Conservation (phyloP, 352 stramenopile genomes). For the Pythium graminicola region DNA sequence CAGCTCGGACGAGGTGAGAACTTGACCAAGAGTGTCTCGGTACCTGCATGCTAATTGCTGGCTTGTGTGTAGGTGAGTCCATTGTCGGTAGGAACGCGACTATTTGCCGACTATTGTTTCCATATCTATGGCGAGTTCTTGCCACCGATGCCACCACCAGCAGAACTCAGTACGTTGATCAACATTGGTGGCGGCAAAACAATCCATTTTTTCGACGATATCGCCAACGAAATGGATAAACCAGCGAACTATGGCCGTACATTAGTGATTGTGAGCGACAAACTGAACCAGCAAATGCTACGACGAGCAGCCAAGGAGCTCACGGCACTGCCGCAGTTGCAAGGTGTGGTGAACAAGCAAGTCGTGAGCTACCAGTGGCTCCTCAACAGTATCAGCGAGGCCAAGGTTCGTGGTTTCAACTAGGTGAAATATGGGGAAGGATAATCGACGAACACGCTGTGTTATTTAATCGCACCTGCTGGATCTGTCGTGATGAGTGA, state of each 20-base stretch:
- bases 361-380: constrained; percentile 85
- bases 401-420: constrained; percentile 38
- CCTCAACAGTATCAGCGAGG: constrained; percentile 82
- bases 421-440: neutral
- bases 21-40: no score
- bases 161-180: constrained; percentile 63
- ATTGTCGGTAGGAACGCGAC: constrained; percentile 43
- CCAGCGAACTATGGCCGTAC: constrained; percentile 35
- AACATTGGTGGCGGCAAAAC: constrained; percentile 55
- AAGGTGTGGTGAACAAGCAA: constrained; percentile 27
- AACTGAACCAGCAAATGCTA: constrained; percentile 56
- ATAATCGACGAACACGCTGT: neutral
- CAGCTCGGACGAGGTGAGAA: constrained; percentile 7
- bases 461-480: constrained; percentile 7
- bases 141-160: constrained; percentile 58
- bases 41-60: neutral
- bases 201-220: constrained; percentile 45
- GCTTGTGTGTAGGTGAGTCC: constrained; percentile 12
- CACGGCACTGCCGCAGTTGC: constrained; percentile 36
- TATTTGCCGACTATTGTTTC: constrained; percentile 69
- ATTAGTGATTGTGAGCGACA: constrained; percentile 71
- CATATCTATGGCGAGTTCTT: constrained; percentile 72
- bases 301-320: constrained; percentile 33
- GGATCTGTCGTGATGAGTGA: neutral
- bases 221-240: constrained; percentile 46